Evolutionary conservation across 805 yeast genomes (phyloP), one percentile per base, ranked within the genome.

Genomic region (Myxozyma monticola): DNA sequence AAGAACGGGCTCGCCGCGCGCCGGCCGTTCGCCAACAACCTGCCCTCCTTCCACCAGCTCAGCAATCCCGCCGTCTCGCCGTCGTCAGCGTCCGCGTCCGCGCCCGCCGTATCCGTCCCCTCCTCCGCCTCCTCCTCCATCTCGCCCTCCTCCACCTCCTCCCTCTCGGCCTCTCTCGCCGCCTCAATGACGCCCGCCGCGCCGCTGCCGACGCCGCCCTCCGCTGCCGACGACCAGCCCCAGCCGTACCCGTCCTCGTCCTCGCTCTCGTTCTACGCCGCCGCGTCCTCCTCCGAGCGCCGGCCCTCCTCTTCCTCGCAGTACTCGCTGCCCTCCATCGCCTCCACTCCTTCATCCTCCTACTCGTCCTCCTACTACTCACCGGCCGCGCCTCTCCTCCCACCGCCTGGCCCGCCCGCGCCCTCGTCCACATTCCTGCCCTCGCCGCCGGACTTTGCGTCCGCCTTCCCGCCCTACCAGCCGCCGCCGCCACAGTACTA

Each of bases 241-340:
- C 42, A 21, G 22, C 49, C 14, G 30, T 42, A 28, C 37, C 54
- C 29, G 30, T 34, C 51, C 18, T 38, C 44, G 4, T 52, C 57
- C n/a, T 45, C 57, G 21, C 31, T 48, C 17, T 43, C 38, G 26
- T 47, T 24, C 35, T 53, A 47, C 46, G 57, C 56, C 25, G 52
- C 56, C 9, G 56, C 57, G 21, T 22, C 30, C 22, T 37, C 28
- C 39, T 45, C 49, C 3, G 37, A 33, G 26, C 39, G 35, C 15
- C 12, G 40, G 10, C 28, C 34, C 38, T 43, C 47, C 28, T 43
- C 25, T 35, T 43, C 47, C 9, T 37, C 37, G 15, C 36, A 18
- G 20, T 51, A 53, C 45, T 45, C 55, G 18, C 49, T 53, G 18
- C 56, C 57, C 21, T 53, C 56, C 21, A 21, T 53, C 21, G 37